Base-by-base conservation (phyloP, 768 basidiomycete species). In the Podaxis carcinomalis region DNA sequence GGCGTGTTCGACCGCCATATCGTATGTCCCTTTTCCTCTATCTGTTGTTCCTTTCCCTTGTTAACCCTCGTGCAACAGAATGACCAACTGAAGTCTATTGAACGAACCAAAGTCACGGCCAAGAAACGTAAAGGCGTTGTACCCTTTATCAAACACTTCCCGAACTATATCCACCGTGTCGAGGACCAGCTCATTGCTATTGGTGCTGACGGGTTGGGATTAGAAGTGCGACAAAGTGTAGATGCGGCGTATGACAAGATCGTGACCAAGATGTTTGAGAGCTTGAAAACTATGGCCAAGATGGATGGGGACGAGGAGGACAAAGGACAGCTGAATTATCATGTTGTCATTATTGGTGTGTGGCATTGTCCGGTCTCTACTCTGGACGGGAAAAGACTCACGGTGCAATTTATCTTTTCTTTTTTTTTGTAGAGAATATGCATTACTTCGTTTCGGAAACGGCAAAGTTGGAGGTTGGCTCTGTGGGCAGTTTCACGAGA, bases 281-380 rank as follows among this genome's bases (percentile, higher is more conserved):
- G 86, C 13, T 73, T 98, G 63, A 95, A 94, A 73, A 94, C 95
- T 63, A 93, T 98, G 85, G 96, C 95, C 10, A 98, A 97, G 72
- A 76, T 96, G 80, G 90, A 95, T 59, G 92, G 93, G 0, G 93
- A 92, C 59, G 90, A 85, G 0, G 96, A 98, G 69, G 95, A 95
- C 72, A 98, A 98, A 73, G 95, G 95, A 0, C 94, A 96, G 69
- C 81, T 98, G 56, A 98, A 98, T 72, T 97, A 93, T 65, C 94
- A 97, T 70, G 93, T 98, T 66, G 89, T 96, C 68, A 80, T 98
- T 62, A 90, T 98, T 59, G 96, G 96, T 95, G 68, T 67, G 90
- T 73, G 36, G 4, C 44, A 6, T 51, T 19, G 44, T 49, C 50
- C 51, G 44, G 28, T 9, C 21, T 42, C 28, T n/a, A 0, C 19